These are phyloP conservation scores for Evernia prunastri DNA, from an alignment of 495 filamentous ascomycete genomes.

Conservation along the genomic window DNA sequence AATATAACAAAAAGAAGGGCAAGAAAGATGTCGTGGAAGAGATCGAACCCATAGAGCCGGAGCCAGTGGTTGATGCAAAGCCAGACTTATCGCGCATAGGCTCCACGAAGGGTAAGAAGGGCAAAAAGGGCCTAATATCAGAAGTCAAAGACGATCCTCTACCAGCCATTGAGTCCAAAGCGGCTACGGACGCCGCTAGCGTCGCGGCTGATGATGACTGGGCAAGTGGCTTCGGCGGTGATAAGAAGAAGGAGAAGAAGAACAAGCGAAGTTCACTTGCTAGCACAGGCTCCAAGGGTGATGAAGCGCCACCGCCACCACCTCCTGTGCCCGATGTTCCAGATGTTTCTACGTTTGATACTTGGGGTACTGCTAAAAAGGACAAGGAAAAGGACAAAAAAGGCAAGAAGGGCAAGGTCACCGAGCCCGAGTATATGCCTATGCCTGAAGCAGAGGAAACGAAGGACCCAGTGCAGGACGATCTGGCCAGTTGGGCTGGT, in stretches of 20 bases:
- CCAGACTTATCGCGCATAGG: constrained; percentile 33
- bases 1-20: constrained; percentile 34
- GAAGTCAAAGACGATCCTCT: constrained; percentile 33
- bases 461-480: constrained; percentile 10
- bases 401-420: constrained; percentile 27
- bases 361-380: constrained; percentile 42
- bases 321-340: constrained; percentile 28
- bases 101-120: constrained; percentile 39
- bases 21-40: constrained; percentile 33
- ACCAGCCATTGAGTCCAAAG: constrained; percentile 24
- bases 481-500: constrained; percentile 8
- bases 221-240: constrained; percentile 30
- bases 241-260: constrained; percentile 29
- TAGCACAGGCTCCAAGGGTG: constrained; percentile 17
- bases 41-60: constrained; percentile 6
- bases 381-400: constrained; percentile 32
- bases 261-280: constrained; percentile 21
- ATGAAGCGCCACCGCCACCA: constrained; percentile 24
- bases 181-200: constrained; percentile 16
- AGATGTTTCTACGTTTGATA: constrained; percentile 29
- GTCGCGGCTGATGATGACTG: constrained; percentile 32
- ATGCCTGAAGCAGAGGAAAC: not conserved
- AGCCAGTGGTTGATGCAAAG: constrained; percentile 23
- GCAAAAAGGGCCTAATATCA: constrained; percentile 31
- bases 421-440: constrained; percentile 17